Evolutionary conservation across 2,329 filamentous ascomycete species (phyloP).

Genomic region (Nigrospora oryzae): DNA sequence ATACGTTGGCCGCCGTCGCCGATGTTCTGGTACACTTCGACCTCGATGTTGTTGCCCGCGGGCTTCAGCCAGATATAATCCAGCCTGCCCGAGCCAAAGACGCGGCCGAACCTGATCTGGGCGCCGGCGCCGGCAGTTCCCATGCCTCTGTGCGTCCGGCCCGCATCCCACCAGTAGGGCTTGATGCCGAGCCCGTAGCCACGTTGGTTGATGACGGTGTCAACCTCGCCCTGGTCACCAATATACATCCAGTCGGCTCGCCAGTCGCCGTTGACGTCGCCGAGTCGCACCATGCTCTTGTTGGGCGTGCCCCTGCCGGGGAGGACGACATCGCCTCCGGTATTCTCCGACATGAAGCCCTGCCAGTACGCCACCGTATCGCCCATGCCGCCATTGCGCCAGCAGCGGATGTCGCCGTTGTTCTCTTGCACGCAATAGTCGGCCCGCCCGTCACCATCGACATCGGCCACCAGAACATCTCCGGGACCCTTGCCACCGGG

Average conservation of each 20-base stretch:
- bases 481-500: not conserved
- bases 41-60: not conserved
- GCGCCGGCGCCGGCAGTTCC: not conserved
- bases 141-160: not conserved
- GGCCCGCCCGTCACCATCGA: not conserved
- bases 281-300: slow-evolving; percentile 1
- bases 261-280: not conserved
- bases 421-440: slow-evolving; percentile 1
- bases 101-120: not conserved
- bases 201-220: slow-evolving; percentile 1
- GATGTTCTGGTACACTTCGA: not conserved
- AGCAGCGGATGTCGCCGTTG: slow-evolving; percentile 1
- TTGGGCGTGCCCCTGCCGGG: not conserved
- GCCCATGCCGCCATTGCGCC: slow-evolving; percentile 1
- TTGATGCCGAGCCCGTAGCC: not conserved
- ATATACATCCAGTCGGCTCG: slow-evolving; percentile 3
- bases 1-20: not conserved
- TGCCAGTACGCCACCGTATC: slow-evolving; percentile 1
- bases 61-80: slow-evolving; percentile 2
- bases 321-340: not conserved
- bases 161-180: not conserved
- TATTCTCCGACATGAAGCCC: not conserved
- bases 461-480: not conserved
- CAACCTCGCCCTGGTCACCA: slow-evolving; percentile 1
- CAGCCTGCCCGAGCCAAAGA: not conserved